These are phyloP conservation scores for Funneliformis geosporum DNA, from an alignment of 192 early-diverging fungal species.

Conservation along the genomic window DNA sequence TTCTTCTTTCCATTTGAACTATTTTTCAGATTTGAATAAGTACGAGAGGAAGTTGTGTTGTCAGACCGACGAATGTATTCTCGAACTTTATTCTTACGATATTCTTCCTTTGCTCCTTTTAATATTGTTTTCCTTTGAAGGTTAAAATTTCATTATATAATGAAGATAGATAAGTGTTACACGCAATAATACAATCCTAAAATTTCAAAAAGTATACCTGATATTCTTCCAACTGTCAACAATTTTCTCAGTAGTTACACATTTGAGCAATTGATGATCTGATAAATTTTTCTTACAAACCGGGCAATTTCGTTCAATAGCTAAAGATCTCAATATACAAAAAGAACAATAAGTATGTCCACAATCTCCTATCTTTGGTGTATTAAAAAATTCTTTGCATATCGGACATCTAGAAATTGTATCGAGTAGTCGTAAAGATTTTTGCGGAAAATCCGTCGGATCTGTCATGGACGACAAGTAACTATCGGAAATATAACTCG, in stretches of 20 bases:
- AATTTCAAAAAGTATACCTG: not conserved
- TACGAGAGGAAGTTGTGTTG: not conserved
- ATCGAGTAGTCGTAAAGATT: not conserved
- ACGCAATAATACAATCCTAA: not conserved
- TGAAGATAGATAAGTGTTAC: not conserved
- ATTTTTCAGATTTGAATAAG: not conserved
- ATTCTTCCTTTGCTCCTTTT: not conserved
- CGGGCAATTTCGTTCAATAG: not conserved
- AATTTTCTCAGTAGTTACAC: slow-evolving; percentile 4
- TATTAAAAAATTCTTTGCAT: slow-evolving; percentile 11
- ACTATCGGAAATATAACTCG: not conserved
- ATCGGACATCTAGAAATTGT: not conserved
- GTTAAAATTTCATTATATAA: not conserved
- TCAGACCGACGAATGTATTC: not conserved
- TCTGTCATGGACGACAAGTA: not conserved
- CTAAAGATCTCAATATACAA: not conserved
- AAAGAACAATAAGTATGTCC: slow-evolving; percentile 8
- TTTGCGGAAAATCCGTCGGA: not conserved
- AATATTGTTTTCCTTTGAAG: not conserved
- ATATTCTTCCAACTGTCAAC: slow-evolving; percentile 1
- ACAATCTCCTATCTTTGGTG: not conserved
- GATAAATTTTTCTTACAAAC: not conserved
- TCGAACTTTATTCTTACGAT: not conserved
- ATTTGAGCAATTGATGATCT: not conserved
- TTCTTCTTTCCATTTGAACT: not conserved